A percentile compares a stretch with the other conserved stretches of the same genome.
Evolutionary conservation across 495 filamentous ascomycete genomes (phyloP).

Genomic region (Xylaria grammica): DNA sequence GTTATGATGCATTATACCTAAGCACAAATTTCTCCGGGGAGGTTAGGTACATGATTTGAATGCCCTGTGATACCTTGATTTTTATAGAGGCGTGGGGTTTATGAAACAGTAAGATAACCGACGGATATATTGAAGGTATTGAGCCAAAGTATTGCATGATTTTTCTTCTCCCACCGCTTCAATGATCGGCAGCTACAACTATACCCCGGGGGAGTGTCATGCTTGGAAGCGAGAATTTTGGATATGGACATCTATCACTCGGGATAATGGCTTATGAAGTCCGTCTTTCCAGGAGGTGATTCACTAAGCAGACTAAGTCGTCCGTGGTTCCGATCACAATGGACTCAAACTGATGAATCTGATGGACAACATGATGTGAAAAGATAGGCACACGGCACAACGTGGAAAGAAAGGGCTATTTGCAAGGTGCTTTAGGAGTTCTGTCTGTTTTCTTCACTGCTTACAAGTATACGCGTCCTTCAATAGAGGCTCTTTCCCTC

Average conservation of each 20-base stretch:
- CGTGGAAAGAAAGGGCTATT: background rate
- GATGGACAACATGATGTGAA: background rate
- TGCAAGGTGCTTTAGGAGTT: conserved; percentile 7
- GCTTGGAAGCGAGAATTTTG: conserved; percentile 9
- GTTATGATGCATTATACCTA: background rate
- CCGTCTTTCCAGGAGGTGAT: background rate
- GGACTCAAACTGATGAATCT: background rate
- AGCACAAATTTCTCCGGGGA: background rate
- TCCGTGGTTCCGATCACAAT: background rate
- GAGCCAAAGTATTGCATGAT: background rate
- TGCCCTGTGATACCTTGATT: background rate
- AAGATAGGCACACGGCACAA: background rate
- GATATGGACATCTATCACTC: conserved; percentile 22
- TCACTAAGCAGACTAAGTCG: background rate
- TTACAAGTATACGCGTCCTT: background rate
- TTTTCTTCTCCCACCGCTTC: background rate
- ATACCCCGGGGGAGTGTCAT: background rate
- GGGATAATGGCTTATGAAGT: conserved; percentile 6
- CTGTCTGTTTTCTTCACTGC: background rate
- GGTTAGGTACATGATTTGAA: background rate
- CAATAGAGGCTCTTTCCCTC: background rate
- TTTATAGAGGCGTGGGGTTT: conserved; percentile 1
- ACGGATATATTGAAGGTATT: conserved; percentile 1
- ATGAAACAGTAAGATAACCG: background rate
- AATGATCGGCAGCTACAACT: background rate